Conservation (phyloP, 176 grass and related monocot species). For the Rhynchospora tenuis region DNA sequence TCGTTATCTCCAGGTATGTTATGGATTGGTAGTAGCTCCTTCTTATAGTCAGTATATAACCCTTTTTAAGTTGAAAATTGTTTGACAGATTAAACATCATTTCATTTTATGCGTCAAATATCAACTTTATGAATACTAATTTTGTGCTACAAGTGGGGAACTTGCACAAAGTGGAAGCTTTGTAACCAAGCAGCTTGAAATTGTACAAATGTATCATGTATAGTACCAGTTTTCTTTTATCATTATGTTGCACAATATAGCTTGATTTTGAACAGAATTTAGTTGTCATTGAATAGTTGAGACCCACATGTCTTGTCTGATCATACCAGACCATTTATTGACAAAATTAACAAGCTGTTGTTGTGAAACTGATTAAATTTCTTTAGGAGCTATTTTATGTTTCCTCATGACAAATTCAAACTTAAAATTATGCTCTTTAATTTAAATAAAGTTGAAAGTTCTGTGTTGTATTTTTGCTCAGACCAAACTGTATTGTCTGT, state of each 20-base stretch:
- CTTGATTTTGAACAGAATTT: background rate
- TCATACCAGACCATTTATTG: background rate
- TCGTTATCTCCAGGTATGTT: conserved; percentile 29
- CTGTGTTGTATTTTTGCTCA: background rate
- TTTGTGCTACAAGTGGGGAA: background rate
- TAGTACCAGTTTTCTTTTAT: background rate
- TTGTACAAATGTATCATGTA: background rate
- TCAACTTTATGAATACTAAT: background rate
- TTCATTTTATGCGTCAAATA: background rate
- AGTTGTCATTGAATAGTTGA: background rate
- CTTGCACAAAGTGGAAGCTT: background rate
- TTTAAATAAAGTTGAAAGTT: background rate
- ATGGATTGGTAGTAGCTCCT: background rate
- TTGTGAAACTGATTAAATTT: background rate
- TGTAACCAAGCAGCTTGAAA: background rate
- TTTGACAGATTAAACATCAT: background rate
- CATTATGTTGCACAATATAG: background rate
- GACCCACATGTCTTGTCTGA: background rate
- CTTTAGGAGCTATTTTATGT: background rate
- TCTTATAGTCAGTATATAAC: background rate
- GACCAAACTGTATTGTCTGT: background rate
- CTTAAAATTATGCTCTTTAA: background rate
- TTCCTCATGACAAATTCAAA: background rate
- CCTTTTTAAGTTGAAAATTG: background rate
- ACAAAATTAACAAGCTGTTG: background rate